Percentiles rank a stretch among this genome's conserved stretches.
phyloP scores from a whole-genome alignment of 768 basidiomycete genomes.

The Mycena rebaudengoi region DNA sequence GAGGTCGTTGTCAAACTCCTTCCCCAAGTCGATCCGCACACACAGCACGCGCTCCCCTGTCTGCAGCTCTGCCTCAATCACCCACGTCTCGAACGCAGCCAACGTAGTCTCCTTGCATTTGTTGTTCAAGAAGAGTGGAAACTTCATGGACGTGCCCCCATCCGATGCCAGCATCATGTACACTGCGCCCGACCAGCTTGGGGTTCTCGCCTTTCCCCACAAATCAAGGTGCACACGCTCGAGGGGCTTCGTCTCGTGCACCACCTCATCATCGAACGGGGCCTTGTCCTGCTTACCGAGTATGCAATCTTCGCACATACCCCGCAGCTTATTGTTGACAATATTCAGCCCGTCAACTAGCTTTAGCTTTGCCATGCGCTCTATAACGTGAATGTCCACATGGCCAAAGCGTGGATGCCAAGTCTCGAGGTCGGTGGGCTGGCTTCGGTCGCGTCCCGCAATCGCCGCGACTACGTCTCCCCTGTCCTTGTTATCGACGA shows the following conservation, averaged over 20 bases:
- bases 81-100: constrained; percentile 24
- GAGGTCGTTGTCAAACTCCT: constrained; percentile 34
- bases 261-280: constrained; percentile 30
- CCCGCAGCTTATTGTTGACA: too few species aligned
- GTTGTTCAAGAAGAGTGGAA: constrained; percentile 28
- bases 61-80: constrained; percentile 23
- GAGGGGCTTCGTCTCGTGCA: constrained; percentile 19
- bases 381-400: too few species aligned
- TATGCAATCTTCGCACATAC: constrained; percentile 37
- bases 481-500: background rate
- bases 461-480: constrained; percentile 3
- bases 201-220: constrained; percentile 29
- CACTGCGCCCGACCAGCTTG: constrained; percentile 16
- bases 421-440: constrained; percentile 25
- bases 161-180: constrained; percentile 39
- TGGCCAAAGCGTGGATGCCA: constrained; percentile 40
- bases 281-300: constrained; percentile 32
- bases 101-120: constrained; percentile 31
- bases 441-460: constrained; percentile 18
- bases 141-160: constrained; percentile 22
- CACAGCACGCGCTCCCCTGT: constrained; percentile 17
- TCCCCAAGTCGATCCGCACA: constrained; percentile 34
- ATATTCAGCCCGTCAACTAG: constrained; percentile 32
- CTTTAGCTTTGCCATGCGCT: constrained; percentile 10
- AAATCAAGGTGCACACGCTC: constrained; percentile 34